These are phyloP conservation scores for Coemansia sp. DNA, from an alignment of 192 early-diverging fungal genomes.

Conservation along the genomic window DNA sequence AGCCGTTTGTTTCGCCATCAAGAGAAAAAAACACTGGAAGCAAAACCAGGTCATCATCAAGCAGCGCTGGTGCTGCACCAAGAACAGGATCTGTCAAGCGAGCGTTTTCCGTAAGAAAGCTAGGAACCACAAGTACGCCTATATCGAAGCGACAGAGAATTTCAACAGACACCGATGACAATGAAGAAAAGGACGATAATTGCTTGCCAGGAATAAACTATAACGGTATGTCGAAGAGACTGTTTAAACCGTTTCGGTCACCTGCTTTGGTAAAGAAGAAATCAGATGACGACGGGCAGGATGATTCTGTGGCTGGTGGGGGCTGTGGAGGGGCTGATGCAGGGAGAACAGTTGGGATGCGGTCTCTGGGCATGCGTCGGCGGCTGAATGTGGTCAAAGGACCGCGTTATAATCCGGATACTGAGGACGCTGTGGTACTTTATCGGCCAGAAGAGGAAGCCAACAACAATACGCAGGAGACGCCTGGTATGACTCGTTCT, in stretches of 20 bases:
- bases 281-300: constrained; percentile 4
- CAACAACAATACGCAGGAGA: constrained; percentile 43
- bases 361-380: constrained; percentile 63
- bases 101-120: constrained; percentile 38
- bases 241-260: constrained; percentile 56
- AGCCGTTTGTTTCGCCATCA: constrained; percentile 48
- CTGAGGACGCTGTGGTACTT: constrained; percentile 81
- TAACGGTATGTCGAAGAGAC: constrained; percentile 49
- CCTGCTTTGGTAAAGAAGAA: constrained; percentile 18
- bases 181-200: constrained; percentile 16
- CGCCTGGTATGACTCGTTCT: constrained; percentile 28
- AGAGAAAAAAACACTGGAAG: constrained; percentile 2
- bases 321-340: constrained; percentile 7
- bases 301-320: constrained; percentile 4
- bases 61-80: neutral
- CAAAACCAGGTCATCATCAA: constrained; percentile 6
- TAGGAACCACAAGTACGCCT: neutral
- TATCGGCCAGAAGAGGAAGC: constrained; percentile 72
- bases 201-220: constrained; percentile 52
- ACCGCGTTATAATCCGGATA: constrained; percentile 80
- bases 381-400: constrained; percentile 55
- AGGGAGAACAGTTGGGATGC: neutral
- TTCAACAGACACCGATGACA: neutral
- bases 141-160: constrained; percentile 24
- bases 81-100: constrained; percentile 31